These are phyloP conservation scores for Russula ochroleuca DNA, from an alignment of 768 basidiomycete species.

Conservation along the genomic window DNA sequence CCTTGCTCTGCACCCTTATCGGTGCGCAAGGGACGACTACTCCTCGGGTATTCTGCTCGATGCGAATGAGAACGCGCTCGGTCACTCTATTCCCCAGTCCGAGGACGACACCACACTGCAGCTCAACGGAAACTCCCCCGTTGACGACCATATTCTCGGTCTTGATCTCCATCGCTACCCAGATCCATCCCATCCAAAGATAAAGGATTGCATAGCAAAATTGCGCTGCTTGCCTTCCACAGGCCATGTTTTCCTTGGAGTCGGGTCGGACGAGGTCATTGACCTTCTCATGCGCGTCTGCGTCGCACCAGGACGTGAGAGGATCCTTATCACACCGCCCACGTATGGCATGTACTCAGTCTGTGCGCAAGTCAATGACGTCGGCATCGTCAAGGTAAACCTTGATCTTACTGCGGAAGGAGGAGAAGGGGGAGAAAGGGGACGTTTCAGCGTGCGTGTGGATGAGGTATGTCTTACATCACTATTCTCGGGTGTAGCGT, in stretches of 20 bases:
- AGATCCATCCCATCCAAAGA: constrained; percentile 76
- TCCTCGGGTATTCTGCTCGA: constrained; percentile 87
- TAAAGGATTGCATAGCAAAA: constrained; percentile 71
- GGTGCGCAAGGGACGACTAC: constrained; percentile 96
- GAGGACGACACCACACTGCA: constrained; percentile 18
- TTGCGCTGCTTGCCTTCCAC: constrained; percentile 62
- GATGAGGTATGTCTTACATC: constrained; percentile 56
- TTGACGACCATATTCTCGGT: constrained; percentile 39
- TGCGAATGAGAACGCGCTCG: constrained; percentile 95
- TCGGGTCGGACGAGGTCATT: constrained; percentile 95
- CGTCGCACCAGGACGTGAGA: constrained; percentile 70
- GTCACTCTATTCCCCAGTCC: constrained; percentile 58
- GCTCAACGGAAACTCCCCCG: constrained; percentile 26
- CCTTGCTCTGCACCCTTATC: constrained; percentile 84
- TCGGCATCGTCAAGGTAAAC: constrained; percentile 72
- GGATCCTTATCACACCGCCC: constrained; percentile 85
- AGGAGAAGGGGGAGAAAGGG: constrained; percentile 70
- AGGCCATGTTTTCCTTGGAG: constrained; percentile 82
- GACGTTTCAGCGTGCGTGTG: constrained; percentile 69
- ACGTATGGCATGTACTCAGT: constrained; percentile 99
- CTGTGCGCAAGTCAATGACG: constrained; percentile 92
- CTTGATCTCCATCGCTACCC: constrained; percentile 87
- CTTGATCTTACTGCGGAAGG: constrained; percentile 53
- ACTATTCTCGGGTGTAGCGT: background rate
- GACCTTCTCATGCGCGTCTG: constrained; percentile 90